Evolutionary conservation across 2,329 filamentous ascomycete genomes (phyloP), one percentile per base, ranked within the genome.

Genomic region (Hypoxylon sp.): DNA sequence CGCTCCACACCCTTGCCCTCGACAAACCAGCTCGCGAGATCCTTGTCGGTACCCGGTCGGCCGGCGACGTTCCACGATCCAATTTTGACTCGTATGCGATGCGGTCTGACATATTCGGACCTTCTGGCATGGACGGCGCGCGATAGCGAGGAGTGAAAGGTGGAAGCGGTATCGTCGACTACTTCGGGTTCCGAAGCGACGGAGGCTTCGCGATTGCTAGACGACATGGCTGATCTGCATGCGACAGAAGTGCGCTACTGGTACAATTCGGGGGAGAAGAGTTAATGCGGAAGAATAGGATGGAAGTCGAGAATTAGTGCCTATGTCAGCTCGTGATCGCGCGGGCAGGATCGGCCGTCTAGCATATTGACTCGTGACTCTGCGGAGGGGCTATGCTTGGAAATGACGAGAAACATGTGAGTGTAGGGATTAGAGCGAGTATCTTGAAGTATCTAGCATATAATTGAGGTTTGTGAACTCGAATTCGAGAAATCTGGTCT

Each of bases 51-150:
- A 20, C 90, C 92, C 10, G 90, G 86, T 63, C 90, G 88, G 1
- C 89, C 88, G 3, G 92, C 95, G 13, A 97, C 91, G 75, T 99
- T 99, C 95, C 95, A 99, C 0, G 91, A 89, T 37, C 94, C 95
- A 48, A 99, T 83, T 76, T 97, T 97, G 74, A 99, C 84, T 64
- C 88, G 88, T 66, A 97, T 85, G 47, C 83, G 83, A 72, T 88
- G 88, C 38, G 87, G 84, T 31, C 87, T 85, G 21, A 89, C 88
- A 73, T 93, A 99, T 73, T 98, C 93, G 45, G 84, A 78, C 68
- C 88, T 85, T 50, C 95, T 85, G 33, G 89, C 87, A 70, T 88
- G 84, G 33, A 98, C 79, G 24, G 85, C 84, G 60, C 79, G 80
- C 41, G 84, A 84, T n/a, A 89, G 81, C 3, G 85, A 87, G 49